phyloP scores from a whole-genome alignment of 176 grass and related monocot genomes.

The Ensete glaucum region DNA sequence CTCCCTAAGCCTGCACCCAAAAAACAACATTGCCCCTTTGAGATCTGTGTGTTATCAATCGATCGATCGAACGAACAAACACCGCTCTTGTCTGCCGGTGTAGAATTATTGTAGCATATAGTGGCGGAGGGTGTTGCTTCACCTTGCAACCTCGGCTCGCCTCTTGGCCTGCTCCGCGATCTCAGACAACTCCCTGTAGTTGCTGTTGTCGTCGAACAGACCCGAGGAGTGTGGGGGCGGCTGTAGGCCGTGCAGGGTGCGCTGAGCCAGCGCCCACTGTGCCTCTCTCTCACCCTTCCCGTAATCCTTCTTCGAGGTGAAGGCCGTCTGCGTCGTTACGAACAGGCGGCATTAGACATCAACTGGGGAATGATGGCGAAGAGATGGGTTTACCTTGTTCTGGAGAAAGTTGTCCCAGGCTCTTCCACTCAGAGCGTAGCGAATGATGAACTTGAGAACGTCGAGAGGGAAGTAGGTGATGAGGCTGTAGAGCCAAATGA shows the following conservation, averaged over 20 bases:
- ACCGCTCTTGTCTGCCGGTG: too few species aligned
- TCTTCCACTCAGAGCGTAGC: background rate
- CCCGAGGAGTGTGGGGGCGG: background rate
- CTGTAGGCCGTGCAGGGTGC: conserved; percentile 4
- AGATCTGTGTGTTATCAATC: too few species aligned
- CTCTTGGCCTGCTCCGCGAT: background rate
- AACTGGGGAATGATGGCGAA: too few species aligned
- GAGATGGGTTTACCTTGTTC: background rate
- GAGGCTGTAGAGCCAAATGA: conserved; percentile 9
- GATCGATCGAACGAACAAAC: too few species aligned
- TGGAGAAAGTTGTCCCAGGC: conserved; percentile 14
- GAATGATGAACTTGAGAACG: conserved; percentile 8
- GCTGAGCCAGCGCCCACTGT: conserved; percentile 11
- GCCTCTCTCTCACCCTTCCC: conserved; percentile 10
- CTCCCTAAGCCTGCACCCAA: background rate
- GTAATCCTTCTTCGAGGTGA: conserved; percentile 24
- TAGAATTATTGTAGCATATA: background rate
- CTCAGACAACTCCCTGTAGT: conserved; percentile 8
- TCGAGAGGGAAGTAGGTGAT: conserved; percentile 15
- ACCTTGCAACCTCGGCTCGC: background rate
- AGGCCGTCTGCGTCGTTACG: background rate
- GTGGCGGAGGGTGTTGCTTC: background rate
- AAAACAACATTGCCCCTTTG: too few species aligned
- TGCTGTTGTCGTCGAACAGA: background rate
- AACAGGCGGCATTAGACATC: too few species aligned